Percentiles rank a stretch among this genome's conserved stretches.
Conservation (phyloP, 805 yeast species). For the Candida saitoana region DNA sequence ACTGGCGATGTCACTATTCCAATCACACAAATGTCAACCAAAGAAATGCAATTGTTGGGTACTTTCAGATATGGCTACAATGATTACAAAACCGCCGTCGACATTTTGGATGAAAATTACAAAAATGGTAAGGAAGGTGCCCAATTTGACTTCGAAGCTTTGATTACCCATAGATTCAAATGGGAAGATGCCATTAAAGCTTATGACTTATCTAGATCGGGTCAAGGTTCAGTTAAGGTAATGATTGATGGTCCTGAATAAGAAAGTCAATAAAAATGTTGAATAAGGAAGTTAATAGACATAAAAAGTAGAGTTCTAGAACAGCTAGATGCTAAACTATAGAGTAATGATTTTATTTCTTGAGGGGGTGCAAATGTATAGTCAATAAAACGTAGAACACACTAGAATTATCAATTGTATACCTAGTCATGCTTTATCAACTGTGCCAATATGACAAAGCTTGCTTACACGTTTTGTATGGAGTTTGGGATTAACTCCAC, state of each 20-base stretch:
- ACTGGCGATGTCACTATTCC: constrained; percentile 68
- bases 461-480: too few species aligned
- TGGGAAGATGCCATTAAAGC: constrained; percentile 76
- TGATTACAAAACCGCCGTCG: constrained; percentile 72
- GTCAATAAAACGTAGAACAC: too few species aligned
- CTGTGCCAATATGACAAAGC: too few species aligned
- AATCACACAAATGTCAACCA: constrained; percentile 60
- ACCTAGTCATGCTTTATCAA: too few species aligned
- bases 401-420: too few species aligned
- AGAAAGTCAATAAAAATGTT: neutral
- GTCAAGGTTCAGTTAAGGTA: constrained; percentile 69
- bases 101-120: constrained; percentile 56
- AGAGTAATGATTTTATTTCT: too few species aligned
- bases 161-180: constrained; percentile 70
- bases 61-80: constrained; percentile 77
- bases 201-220: constrained; percentile 63
- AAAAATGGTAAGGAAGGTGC: constrained; percentile 37
- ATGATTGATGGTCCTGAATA: constrained; percentile 74
- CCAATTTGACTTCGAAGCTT: constrained; percentile 55
- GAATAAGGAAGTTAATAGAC: too few species aligned
- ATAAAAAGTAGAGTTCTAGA: too few species aligned
- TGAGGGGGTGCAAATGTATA: too few species aligned
- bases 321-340: too few species aligned
- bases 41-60: constrained; percentile 68
- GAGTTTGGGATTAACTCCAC: too few species aligned